Base-by-base conservation (phyloP, 2,329 filamentous ascomycete species). In the Talaromyces islandicus region DNA sequence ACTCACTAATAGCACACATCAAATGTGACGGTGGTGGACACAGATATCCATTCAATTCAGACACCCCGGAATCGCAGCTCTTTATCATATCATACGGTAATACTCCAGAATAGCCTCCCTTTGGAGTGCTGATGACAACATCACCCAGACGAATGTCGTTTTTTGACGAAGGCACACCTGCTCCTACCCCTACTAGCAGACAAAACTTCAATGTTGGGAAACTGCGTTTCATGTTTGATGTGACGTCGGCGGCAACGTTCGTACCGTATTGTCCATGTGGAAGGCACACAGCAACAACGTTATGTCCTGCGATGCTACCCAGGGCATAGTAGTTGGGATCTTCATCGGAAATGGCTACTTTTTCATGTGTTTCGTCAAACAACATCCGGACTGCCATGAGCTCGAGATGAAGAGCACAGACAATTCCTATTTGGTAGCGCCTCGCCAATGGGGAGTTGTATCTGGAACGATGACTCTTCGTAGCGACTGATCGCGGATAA, bases 181-280 rank as follows among this genome's bases (percentile, higher is more conserved):
- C 68, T 5, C 69, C 69, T 35, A 70, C 66, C 3, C 68, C 69
- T 4, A 71, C 68, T 3, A 71, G 25, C 3, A 71, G 58, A 54
- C 65, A 65, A 14, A 69, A 67, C 46, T 60, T 59, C 1, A 67
- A n/a, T 7, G 14, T 14, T 1, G 62, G 60, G 46, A 72, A 72
- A 25, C 60, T 70, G 38, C 63, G 50, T 10, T 56, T 59, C 64
- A 72, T 64, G 25, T 69, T 61, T 1, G 58, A 62, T 2, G 63
- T 64, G 1, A 68, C 64, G 5, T 59, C 60, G 4, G 62, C 60
- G 14, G 68, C 66, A 4, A 69, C 55, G 41, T 61, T 66, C 5
- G 60, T 68, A 12, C 69, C 68, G 54, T 67, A 66, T 54, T 64
- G 60, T 1, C 67, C 68, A 12, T 61, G 19, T 14, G 66, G 66